Base-by-base conservation (phyloP, 441 rosid species). In the Aquilaria agallochum region DNA sequence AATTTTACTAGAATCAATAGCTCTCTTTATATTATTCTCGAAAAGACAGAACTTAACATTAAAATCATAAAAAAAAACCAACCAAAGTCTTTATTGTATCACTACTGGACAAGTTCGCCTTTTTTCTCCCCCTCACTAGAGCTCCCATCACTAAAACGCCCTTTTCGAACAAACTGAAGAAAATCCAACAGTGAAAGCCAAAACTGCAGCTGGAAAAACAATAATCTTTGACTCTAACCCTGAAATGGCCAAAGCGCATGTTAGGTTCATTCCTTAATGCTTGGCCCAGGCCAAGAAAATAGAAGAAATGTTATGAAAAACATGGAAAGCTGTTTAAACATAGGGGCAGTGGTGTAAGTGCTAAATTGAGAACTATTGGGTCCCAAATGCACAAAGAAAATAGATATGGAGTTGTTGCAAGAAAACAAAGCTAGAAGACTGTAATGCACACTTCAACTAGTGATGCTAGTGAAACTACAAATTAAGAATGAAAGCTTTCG, bases 151-250 rank as follows among this genome's bases (percentile, higher is more conserved):
- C 10, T 70, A 0, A 75, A 67, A 51, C 64, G 48, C 33, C 88
- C 81, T 0, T 85, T 82, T 4, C 82, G 83, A 59, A 81, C 71
- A 66, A 76, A 78, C 58, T 88, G 90, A 48, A 78, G 87, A 82
- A 68, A 87, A 79, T 58, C 94, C 89, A 58, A 72, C 49, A 34
- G 72, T 83, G 30, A 83, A 87, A 46, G 84, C 74, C 79, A 83
- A 71, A 53, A 74, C 76, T 47, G 85, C 67, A 45, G 87, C 89
- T 4, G 90, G 87, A 72, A 87, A 79, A 34, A 76, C 51, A 11
- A 81, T 31, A 63, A 85, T 65, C 9, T 81, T 74, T n/a, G 83
- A 83, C 71, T 63, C 79, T 78, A 33, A 85, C 80, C 67, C 89
- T 78, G 78, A 72, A 68, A 85, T 59, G 9, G 80, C 78, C 50